phyloP scores from a whole-genome alignment of 169 alveolate species.

The Plasmodium adleri region DNA sequence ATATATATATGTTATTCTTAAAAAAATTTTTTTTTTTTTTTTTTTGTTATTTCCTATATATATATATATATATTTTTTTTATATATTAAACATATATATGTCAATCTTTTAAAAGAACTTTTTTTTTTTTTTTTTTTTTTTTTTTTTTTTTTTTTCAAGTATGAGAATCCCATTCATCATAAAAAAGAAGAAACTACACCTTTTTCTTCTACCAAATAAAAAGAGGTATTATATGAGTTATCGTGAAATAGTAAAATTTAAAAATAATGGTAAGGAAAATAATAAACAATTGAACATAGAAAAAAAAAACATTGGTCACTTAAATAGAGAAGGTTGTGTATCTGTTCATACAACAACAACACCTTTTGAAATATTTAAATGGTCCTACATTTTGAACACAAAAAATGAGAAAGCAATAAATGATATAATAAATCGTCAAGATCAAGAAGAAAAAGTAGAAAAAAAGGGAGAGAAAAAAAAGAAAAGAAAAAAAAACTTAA shows the following conservation, averaged over 20 bases:
- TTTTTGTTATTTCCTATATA: too few species aligned
- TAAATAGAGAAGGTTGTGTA: neutral
- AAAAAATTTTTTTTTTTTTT: too few species aligned
- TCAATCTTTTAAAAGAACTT: neutral
- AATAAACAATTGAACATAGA: slow-evolving; percentile 2
- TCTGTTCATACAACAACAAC: slow-evolving; percentile 11
- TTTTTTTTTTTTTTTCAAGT: neutral
- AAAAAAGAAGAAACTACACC: slow-evolving; percentile 9
- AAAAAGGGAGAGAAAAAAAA: neutral
- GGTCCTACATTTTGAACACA: slow-evolving; percentile 65
- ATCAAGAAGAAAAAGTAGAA: slow-evolving; percentile 16
- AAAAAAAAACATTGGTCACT: slow-evolving; percentile 4
- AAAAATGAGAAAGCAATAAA: slow-evolving; percentile 53
- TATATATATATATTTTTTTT: too few species aligned
- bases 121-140: neutral
- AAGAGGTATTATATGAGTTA: slow-evolving; percentile 62
- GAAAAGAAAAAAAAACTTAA: neutral
- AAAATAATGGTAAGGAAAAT: slow-evolving; percentile 15
- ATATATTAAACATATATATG: neutral
- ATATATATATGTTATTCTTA: too few species aligned
- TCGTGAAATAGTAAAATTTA: slow-evolving; percentile 45
- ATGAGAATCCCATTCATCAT: neutral
- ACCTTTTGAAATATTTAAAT: slow-evolving; percentile 65
- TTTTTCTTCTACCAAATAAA: neutral
- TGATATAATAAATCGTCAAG: slow-evolving; percentile 47